These are phyloP conservation scores for Scheffersomyces quercinus DNA, from an alignment of 1,139 yeast genomes.

Conservation along the genomic window DNA sequence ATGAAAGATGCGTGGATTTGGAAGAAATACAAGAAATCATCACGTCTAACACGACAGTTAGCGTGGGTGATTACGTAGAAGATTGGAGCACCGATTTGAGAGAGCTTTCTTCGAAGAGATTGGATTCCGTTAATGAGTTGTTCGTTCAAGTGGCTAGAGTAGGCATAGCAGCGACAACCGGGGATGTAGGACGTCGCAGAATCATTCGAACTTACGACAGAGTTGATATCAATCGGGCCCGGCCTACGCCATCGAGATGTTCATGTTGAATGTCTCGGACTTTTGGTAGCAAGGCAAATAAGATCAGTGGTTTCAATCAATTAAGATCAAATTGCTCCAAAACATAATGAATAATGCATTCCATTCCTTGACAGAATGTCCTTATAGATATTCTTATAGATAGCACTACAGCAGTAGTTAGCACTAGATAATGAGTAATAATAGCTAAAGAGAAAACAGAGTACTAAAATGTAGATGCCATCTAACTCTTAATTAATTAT, in stretches of 20 bases:
- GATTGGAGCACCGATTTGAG: slow-evolving; percentile 45
- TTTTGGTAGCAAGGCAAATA: too few species aligned
- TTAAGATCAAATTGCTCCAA: too few species aligned
- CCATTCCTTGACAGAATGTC: too few species aligned
- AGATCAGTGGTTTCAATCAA: too few species aligned
- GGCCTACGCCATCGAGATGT: slow-evolving; percentile 16
- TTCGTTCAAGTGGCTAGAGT: slow-evolving; percentile 47
- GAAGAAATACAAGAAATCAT: slow-evolving; percentile 45
- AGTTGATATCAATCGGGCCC: slow-evolving; percentile 31
- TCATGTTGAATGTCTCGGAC: slow-evolving; percentile 17
- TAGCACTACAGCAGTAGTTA: too few species aligned
- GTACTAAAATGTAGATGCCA: too few species aligned
- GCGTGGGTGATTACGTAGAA: slow-evolving; percentile 33
- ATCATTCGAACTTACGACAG: slow-evolving; percentile 40
- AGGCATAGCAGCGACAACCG: slow-evolving; percentile 28
- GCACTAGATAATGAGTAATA: too few species aligned
- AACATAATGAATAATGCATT: too few species aligned
- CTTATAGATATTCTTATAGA: too few species aligned
- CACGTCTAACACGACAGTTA: slow-evolving; percentile 24
- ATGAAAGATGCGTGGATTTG: slow-evolving; percentile 41
- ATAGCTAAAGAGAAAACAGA: too few species aligned
- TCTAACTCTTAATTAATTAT: too few species aligned
- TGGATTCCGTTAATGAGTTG: slow-evolving; percentile 37
- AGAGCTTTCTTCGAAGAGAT: slow-evolving; percentile 46
- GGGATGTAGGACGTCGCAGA: slow-evolving; percentile 12